A percentile compares a stretch with the other conserved stretches of the same genome.
phyloP scores from a whole-genome alignment of 768 basidiomycete genomes.

The Baorangia bicolor region DNA sequence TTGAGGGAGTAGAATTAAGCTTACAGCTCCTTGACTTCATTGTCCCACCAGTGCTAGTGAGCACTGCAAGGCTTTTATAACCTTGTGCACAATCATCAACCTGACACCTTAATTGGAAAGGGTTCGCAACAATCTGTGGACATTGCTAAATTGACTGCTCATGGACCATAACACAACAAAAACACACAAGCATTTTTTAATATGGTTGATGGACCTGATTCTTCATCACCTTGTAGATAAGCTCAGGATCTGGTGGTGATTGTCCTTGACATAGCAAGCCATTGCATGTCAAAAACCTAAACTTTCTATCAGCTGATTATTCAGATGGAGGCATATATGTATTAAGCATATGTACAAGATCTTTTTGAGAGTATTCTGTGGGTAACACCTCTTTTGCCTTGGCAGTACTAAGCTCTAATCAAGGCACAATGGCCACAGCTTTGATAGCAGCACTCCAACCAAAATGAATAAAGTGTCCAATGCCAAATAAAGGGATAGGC shows the following conservation, averaged over 20 bases:
- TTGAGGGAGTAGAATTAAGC: no score
- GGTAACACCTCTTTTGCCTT: slow-evolving; percentile 92
- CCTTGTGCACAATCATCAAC: no score
- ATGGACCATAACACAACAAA: not conserved
- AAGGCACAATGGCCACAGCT: slow-evolving; percentile 91
- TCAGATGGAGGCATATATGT: not conserved
- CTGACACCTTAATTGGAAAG: no score
- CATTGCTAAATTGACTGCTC: not conserved
- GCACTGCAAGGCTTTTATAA: no score
- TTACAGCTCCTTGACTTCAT: no score
- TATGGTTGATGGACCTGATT: slow-evolving; percentile 98
- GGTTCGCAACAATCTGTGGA: no score
- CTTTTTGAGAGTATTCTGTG: slow-evolving; percentile 77
- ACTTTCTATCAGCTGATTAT: not conserved
- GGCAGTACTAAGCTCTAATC: slow-evolving; percentile 95
- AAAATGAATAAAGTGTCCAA: slow-evolving; percentile 93
- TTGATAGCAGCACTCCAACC: slow-evolving; percentile 82
- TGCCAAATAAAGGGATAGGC: slow-evolving; percentile 83
- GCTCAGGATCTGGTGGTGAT: slow-evolving; percentile 87
- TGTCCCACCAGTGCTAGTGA: no score
- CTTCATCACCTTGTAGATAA: slow-evolving; percentile 99
- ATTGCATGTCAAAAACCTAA: slow-evolving; percentile 96
- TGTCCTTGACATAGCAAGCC: slow-evolving; percentile 91
- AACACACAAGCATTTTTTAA: slow-evolving; percentile 75
- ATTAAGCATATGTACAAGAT: slow-evolving; percentile 56